A percentile compares a stretch with the other conserved stretches of the same genome.
These are phyloP conservation scores for Bretschneidera sinensis DNA, from an alignment of 345 rosid genomes.

Conservation along the genomic window DNA sequence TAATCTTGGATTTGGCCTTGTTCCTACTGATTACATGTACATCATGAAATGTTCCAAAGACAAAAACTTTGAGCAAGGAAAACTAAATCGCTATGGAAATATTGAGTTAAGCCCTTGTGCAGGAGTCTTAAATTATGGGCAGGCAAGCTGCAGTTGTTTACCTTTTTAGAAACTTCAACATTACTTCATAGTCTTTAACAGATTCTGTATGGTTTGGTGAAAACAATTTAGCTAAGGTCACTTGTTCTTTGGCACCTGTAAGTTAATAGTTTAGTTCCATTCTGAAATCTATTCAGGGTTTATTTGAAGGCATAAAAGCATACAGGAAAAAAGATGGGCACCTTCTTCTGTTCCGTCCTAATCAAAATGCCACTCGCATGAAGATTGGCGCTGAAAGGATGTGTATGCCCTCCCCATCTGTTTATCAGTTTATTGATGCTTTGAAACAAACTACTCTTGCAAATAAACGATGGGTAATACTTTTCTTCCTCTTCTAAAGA, in stretches of 20 bases:
- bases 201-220: too few relatives aligned
- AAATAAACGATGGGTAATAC: slow-evolving; percentile 78
- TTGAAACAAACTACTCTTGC: slow-evolving; percentile 63
- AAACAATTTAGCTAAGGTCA: too few relatives aligned
- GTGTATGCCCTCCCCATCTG: slow-evolving; percentile 82
- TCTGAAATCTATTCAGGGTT: too few relatives aligned
- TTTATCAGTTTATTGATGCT: slow-evolving; percentile 65
- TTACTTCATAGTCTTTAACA: too few relatives aligned
- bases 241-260: too few relatives aligned
- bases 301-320: slow-evolving; percentile 82
- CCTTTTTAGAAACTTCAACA: too few relatives aligned
- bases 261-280: too few relatives aligned
- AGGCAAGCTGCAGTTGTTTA: slow-evolving; percentile 51
- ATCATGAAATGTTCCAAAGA: slow-evolving; percentile 48
- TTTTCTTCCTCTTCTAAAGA: background rate
- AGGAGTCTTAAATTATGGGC: slow-evolving; percentile 82
- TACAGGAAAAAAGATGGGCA: slow-evolving; percentile 61
- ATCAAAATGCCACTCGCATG: slow-evolving; percentile 66
- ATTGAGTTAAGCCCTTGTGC: slow-evolving; percentile 75
- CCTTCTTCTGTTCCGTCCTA: slow-evolving; percentile 68
- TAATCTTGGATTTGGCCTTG: slow-evolving; percentile 64
- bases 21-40: slow-evolving; percentile 76
- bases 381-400: slow-evolving; percentile 70
- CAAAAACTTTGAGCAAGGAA: slow-evolving; percentile 44
- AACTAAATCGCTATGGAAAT: slow-evolving; percentile 45